These are phyloP conservation scores for Diutina neorugosa DNA, from an alignment of 1,139 yeast species.

Conservation along the genomic window DNA sequence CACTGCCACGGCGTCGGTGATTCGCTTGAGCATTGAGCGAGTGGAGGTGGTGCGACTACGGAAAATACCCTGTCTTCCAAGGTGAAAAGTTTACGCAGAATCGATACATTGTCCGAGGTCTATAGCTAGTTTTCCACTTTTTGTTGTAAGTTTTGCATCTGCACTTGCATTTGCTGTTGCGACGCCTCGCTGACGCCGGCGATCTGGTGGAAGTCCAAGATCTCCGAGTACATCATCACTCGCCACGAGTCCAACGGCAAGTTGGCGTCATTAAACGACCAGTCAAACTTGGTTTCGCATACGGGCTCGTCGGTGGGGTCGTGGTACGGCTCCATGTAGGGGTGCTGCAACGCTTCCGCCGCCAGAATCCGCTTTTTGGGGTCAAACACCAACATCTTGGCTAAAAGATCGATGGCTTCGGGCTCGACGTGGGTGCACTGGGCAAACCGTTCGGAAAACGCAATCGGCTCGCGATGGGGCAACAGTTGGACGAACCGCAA, in stretches of 20 bases:
- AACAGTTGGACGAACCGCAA: conserved; percentile 85
- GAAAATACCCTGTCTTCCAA: no score
- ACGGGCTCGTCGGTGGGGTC: conserved; percentile 97
- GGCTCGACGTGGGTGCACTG: conserved; percentile 68
- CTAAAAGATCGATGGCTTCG: conserved; percentile 79
- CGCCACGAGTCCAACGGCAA: conserved; percentile 97
- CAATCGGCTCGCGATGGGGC: conserved; percentile 87
- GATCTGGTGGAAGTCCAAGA: conserved; percentile 77
- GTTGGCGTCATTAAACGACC: conserved; percentile 98
- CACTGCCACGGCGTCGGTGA: not conserved
- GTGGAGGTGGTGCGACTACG: not conserved
- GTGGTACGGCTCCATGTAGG: conserved; percentile 93
- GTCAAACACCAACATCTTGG: conserved; percentile 86
- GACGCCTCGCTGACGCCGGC: not conserved
- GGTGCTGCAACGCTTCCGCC: conserved; percentile 79
- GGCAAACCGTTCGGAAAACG: conserved; percentile 68
- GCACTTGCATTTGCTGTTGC: not conserved
- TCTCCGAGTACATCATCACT: conserved; percentile 98
- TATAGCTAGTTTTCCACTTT: not conserved
- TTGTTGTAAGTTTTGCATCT: not conserved
- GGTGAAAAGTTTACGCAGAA: not conserved
- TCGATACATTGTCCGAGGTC: not conserved
- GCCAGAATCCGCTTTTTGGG: conserved; percentile 92
- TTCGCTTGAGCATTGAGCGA: conserved; percentile 1
- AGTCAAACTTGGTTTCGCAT: conserved; percentile 86